A percentile compares a stretch with the other conserved stretches of the same genome.
phyloP scores from a whole-genome alignment of 768 basidiomycete genomes.

The Lentinula aciculospora region DNA sequence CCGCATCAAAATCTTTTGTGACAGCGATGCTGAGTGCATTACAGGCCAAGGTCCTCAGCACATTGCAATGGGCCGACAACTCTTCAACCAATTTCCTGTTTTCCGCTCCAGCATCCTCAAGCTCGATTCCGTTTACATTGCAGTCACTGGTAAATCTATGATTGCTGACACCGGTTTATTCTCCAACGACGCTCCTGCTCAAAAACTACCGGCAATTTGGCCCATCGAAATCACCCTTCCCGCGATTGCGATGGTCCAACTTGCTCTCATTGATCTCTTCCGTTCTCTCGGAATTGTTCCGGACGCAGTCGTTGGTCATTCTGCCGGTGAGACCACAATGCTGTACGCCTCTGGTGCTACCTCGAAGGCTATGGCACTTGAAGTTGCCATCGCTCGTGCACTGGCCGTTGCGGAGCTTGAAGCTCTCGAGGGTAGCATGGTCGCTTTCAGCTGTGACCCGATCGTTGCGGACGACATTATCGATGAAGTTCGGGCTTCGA shows the following conservation, averaged over 20 bases:
- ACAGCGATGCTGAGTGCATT: conserved; percentile 26
- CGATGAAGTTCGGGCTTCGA: not conserved
- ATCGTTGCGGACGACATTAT: conserved; percentile 11
- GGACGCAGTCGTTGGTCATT: conserved; percentile 36
- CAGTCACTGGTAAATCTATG: conserved; percentile 27
- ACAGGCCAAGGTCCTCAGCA: conserved; percentile 34
- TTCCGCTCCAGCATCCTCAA: conserved; percentile 33
- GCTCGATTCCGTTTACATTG: conserved; percentile 27
- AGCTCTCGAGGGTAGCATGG: conserved; percentile 9
- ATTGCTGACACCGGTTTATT: conserved; percentile 27
- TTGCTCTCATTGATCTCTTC: conserved; percentile 38
- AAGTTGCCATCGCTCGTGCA: conserved; percentile 38
- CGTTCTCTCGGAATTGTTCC: conserved; percentile 28
- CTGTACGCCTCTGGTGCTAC: conserved; percentile 22
- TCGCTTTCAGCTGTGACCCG: conserved; percentile 13
- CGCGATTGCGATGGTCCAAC: conserved; percentile 37
- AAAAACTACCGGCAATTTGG: conserved; percentile 19
- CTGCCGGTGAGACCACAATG: conserved; percentile 41
- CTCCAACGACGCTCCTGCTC: conserved; percentile 18
- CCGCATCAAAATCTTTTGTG: conserved; percentile 28
- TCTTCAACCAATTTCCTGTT: conserved; percentile 24
- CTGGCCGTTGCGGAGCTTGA: conserved; percentile 12
- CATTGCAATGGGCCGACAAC: conserved; percentile 30
- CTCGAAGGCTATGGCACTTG: conserved; percentile 32
- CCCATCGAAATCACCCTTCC: conserved; percentile 33